phyloP scores from a whole-genome alignment of 768 basidiomycete species.

The Mrakia blollopis region DNA sequence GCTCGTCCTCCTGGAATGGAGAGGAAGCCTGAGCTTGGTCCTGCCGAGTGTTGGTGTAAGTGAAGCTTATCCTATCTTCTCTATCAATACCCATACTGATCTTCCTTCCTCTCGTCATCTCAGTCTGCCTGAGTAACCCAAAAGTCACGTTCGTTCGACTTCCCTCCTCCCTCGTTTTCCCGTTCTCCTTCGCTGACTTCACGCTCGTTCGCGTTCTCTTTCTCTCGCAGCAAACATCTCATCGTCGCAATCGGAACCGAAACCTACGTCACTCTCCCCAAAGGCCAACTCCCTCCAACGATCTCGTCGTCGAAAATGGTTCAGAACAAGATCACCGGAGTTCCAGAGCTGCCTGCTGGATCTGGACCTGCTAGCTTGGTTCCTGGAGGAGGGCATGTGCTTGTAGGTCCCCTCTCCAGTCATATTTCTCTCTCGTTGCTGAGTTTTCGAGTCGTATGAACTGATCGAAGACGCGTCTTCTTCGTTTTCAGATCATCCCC shows the following conservation, averaged over 20 bases:
- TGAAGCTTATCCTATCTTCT: conserved; percentile 27
- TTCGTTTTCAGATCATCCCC: conserved; percentile 48
- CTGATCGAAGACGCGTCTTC: neutral
- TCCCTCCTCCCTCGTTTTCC: neutral
- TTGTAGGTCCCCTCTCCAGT: conserved; percentile 60
- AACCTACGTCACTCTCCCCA: conserved; percentile 92
- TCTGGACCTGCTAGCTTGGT: conserved; percentile 45
- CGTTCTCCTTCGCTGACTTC: neutral
- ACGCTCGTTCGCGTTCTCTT: neutral
- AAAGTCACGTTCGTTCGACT: conserved; percentile 64
- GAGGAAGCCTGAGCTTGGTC: conserved; percentile 49
- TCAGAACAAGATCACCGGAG: conserved; percentile 26
- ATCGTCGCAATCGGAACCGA: conserved; percentile 90
- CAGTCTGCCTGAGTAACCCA: conserved; percentile 93
- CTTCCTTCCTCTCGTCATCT: neutral
- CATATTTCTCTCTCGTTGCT: neutral
- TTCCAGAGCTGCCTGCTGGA: conserved; percentile 15
- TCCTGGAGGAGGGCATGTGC: conserved; percentile 92
- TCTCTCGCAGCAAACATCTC: conserved; percentile 72
- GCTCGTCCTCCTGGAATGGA: conserved; percentile 36
- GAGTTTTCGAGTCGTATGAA: too few species aligned
- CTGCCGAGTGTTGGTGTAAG: conserved; percentile 77
- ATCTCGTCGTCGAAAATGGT: conserved; percentile 11
- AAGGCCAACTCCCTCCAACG: conserved; percentile 88
- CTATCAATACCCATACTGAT: neutral